Evolutionary conservation across 495 filamentous ascomycete genomes (phyloP).

Genomic region (Aspergillus bridgeri): DNA sequence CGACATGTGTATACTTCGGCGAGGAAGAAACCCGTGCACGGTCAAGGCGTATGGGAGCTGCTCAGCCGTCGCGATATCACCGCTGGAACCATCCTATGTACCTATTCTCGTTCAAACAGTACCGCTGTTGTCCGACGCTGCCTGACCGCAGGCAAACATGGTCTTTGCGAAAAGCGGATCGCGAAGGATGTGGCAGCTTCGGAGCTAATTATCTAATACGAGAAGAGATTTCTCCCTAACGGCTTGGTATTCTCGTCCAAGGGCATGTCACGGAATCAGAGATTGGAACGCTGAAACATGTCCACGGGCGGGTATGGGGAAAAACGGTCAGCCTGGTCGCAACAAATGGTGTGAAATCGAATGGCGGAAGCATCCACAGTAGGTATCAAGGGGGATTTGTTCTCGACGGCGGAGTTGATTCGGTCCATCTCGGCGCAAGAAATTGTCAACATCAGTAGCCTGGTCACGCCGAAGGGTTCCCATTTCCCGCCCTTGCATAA

Average conservation of each 20-base stretch:
- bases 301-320: neutral
- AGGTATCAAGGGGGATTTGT: constrained; percentile 72
- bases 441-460: constrained; percentile 44
- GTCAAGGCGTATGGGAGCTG: constrained; percentile 16
- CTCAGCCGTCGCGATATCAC: constrained; percentile 21
- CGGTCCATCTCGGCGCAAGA: constrained; percentile 50
- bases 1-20: constrained; percentile 19
- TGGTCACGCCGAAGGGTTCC: constrained; percentile 48
- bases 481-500: constrained; percentile 67
- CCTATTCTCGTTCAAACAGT: constrained; percentile 21
- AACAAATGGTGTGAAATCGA: constrained; percentile 13
- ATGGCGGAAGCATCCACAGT: constrained; percentile 63
- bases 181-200: constrained; percentile 52
- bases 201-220: constrained; percentile 53
- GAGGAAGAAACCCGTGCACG: constrained; percentile 1
- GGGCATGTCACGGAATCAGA: neutral
- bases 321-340: constrained; percentile 23
- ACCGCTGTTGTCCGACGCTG: constrained; percentile 15
- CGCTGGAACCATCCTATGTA: constrained; percentile 23
- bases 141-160: constrained; percentile 25
- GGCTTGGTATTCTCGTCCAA: constrained; percentile 28
- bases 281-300: neutral
- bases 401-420: constrained; percentile 63
- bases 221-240: constrained; percentile 22
- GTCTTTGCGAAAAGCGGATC: constrained; percentile 61